Base-by-base conservation (phyloP, 306 rosid genomes). In the Calophaca sinica region DNA sequence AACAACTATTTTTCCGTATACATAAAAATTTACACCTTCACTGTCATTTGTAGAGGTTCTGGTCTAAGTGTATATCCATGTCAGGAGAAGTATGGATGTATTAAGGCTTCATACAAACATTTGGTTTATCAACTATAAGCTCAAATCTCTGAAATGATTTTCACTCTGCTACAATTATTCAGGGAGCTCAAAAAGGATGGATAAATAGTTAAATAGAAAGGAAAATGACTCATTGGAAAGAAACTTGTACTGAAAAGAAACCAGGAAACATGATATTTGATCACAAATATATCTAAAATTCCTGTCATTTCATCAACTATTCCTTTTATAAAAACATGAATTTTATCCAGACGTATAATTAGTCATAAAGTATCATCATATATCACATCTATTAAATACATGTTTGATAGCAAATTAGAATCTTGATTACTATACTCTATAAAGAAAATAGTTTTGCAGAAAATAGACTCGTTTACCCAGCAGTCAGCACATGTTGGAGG, bases 401-500 rank as follows among this genome's bases (percentile, higher is more conserved):
- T 32, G 28, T 33, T 59, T 5, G 62, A 80, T 7, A 62, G 70
- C 10, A 66, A 33, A 32, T 7, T 59, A 61, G 33, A 82, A 80
- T 62, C 20, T 39, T 14, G 54, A 59, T 44, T 5, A 29, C 38
- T 46, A 11, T 9, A 35, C 31, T 9, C 68, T 46, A 74, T 7
- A 57, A 28, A 70, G 26, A 65, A 84, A 67, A 79, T 13, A 79
- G 70, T 12, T 62, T 72, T 33, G 39, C 52, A 75, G 44, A 74
- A 53, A 75, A 68, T 68, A 77, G 86, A 84, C 59, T 75, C 42
- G 62, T 76, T 81, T 90, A 87, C 99, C 99, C n/a, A 62, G 85
- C 99, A 94, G 79, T 84, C 96, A 62, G 88, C 86, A 70, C 97
- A 94, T 69, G 55, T 66, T 75, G 99, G 99, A 31, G 87, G 92